Percentiles rank a stretch among this genome's conserved stretches.
phyloP scores from a whole-genome alignment of 2,329 filamentous ascomycete genomes.

The Sporothrix phasma region DNA sequence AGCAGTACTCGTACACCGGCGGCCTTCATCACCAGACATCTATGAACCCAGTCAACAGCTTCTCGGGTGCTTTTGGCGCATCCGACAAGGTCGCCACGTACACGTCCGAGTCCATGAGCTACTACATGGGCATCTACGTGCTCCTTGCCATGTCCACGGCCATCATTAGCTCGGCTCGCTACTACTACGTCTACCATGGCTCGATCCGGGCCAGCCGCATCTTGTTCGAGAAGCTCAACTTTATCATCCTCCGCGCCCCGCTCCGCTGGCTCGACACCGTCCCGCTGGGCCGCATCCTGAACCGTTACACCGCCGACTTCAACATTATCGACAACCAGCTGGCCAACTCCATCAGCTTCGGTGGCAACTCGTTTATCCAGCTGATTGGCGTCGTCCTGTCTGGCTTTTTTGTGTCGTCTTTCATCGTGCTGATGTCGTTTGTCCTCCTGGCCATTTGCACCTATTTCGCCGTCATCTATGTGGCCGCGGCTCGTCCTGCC shows the following conservation, averaged over 20 bases:
- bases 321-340: slow-evolving; percentile 60
- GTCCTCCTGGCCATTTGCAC: slow-evolving; percentile 48
- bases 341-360: slow-evolving; percentile 51
- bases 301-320: slow-evolving; percentile 71
- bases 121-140: slow-evolving; percentile 61
- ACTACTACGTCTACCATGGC: slow-evolving; percentile 52
- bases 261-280: slow-evolving; percentile 75
- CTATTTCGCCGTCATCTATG: slow-evolving; percentile 51
- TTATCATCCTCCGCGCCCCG: slow-evolving; percentile 58
- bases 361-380: slow-evolving; percentile 49
- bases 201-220: slow-evolving; percentile 59
- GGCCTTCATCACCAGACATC: slow-evolving; percentile 36
- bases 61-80: not conserved
- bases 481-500: slow-evolving; percentile 61
- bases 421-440: slow-evolving; percentile 52
- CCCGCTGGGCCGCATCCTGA: slow-evolving; percentile 64
- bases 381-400: slow-evolving; percentile 58
- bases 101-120: slow-evolving; percentile 35
- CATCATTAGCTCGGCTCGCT: slow-evolving; percentile 51
- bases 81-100: not conserved
- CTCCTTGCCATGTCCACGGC: slow-evolving; percentile 47
- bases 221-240: slow-evolving; percentile 58
- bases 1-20: slow-evolving; percentile 32
- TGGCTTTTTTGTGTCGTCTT: slow-evolving; percentile 55
- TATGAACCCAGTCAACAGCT: slow-evolving; percentile 26